These are phyloP conservation scores for Blumeriella jaapii DNA, from an alignment of 2,329 filamentous ascomycete species.

Conservation along the genomic window DNA sequence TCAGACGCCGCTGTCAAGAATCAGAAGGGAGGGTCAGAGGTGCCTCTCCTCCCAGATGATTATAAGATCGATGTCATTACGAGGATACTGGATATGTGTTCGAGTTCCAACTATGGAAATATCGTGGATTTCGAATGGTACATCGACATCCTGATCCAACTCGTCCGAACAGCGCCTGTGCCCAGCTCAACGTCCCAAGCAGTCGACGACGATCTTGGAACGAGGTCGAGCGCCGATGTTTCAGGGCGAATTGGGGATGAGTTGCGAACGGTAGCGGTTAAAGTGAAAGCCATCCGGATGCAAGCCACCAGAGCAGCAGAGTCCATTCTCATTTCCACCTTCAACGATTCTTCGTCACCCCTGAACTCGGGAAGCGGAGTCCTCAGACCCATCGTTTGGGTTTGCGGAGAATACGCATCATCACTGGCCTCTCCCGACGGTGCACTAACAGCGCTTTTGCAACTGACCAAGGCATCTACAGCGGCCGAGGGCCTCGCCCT, in stretches of 20 bases:
- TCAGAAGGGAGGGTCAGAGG: constrained; percentile 40
- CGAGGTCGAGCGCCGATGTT: constrained; percentile 29
- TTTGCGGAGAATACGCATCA: constrained; percentile 79
- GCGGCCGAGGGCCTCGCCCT: constrained; percentile 58
- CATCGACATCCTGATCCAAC: constrained; percentile 75
- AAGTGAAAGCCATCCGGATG: constrained; percentile 71
- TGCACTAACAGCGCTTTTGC: constrained; percentile 62
- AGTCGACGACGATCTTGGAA: constrained; percentile 7
- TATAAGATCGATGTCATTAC: constrained; percentile 76
- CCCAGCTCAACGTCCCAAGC: constrained; percentile 29
- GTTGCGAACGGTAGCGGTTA: constrained; percentile 80
- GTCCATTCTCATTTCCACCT: constrained; percentile 52
- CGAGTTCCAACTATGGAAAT: constrained; percentile 75
- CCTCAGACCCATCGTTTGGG: constrained; percentile 68
- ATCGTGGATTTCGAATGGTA: constrained; percentile 96
- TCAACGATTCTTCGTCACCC: constrained; percentile 39
- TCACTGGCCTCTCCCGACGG: constrained; percentile 59
- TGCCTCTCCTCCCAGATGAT: constrained; percentile 65
- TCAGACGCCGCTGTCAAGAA: constrained; percentile 35
- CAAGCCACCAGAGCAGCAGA: constrained; percentile 79
- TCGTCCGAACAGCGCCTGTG: constrained; percentile 60
- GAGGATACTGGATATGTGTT: constrained; percentile 80
- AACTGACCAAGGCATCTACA: constrained; percentile 44
- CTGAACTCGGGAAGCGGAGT: constrained; percentile 52
- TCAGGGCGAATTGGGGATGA: constrained; percentile 71